Base-by-base conservation (phyloP, 1,139 yeast genomes). In the Blastobotrys raffinosifermentans region DNA sequence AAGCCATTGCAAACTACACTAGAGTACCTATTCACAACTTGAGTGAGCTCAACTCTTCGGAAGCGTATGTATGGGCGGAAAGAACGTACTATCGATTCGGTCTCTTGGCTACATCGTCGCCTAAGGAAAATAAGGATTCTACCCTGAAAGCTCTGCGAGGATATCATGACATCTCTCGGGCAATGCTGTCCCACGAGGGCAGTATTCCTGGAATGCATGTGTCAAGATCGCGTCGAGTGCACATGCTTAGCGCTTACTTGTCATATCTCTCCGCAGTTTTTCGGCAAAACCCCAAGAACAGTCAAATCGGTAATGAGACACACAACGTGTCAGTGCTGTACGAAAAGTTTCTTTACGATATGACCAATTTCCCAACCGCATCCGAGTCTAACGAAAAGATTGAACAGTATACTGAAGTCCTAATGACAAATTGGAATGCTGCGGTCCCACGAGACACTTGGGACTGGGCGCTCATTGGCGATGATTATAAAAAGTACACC, bases 301-400 rank as follows among this genome's bases (percentile, higher is more conserved):
- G 15, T 4, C 26, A 29, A 2, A 10, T 32, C 2, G 37, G 26
- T 9, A 27, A 35, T 15, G 49, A 45, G 25, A 34, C 41, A 3
- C 32, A 39, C 25, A 33, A 38, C 5, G 32, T 43, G 11, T 37
- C 43, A 6, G 39, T 45, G 22, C 19, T 29, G 4, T 44, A 45
- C 30, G 43, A 49, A n/a, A 36, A 48, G 2, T 27, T 38, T 4
- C 40, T 57, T 4, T 49, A 60, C 31, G 43, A 45, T 11, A 34
- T 46, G 1, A 43, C 65, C 2, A 51, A 54, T 4, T 69, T 72
- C 39, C 78, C 79, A 0, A 59, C 51, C 25, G 73, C 79, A 2
- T 55, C 63, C 4, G 67, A 69, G 33, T 14, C 53, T 1, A 72
- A 71, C 45, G 51, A 38, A 1, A 42, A 48, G 3, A 44, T 61